Percentiles rank a stretch among this genome's conserved stretches.
These are phyloP conservation scores for Flammula alnicola DNA, from an alignment of 1,284 basidiomycete genomes.

Conservation along the genomic window DNA sequence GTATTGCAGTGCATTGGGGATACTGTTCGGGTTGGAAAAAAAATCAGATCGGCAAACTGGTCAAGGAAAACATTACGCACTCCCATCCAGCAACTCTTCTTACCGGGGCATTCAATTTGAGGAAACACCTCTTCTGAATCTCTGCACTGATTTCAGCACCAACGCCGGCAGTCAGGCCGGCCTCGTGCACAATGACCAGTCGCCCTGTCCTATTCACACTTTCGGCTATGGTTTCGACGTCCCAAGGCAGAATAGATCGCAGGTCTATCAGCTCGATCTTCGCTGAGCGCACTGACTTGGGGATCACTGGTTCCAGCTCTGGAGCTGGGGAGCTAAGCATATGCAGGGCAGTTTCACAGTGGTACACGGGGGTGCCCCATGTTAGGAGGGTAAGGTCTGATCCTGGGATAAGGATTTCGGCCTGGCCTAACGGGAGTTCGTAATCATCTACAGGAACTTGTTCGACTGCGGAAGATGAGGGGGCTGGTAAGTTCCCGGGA, in stretches of 20 bases:
- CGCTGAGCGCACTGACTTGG: slow-evolving; percentile 70
- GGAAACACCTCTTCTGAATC: slow-evolving; percentile 84
- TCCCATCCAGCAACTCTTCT: slow-evolving; percentile 89
- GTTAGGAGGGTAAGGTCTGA: slow-evolving; percentile 87
- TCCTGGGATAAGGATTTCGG: slow-evolving; percentile 78
- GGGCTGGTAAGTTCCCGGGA: too few relatives aligned
- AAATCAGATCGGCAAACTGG: too few relatives aligned
- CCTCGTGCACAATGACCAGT: slow-evolving; percentile 91
- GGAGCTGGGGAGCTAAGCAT: slow-evolving; percentile 71
- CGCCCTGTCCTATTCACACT: slow-evolving; percentile 85
- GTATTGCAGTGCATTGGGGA: slow-evolving; percentile 82
- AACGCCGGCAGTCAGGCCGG: slow-evolving; percentile 83
- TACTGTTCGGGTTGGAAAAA: too few relatives aligned
- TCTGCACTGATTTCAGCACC: slow-evolving; percentile 89
- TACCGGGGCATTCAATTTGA: slow-evolving; percentile 88
- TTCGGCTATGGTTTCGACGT: slow-evolving; percentile 78
- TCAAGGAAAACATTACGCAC: slow-evolving; percentile 56
- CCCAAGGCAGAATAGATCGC: slow-evolving; percentile 90
- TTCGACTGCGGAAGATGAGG: slow-evolving; percentile 76
- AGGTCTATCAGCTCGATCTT: slow-evolving; percentile 91
- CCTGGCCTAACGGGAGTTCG: slow-evolving; percentile 77
- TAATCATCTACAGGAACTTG: slow-evolving; percentile 92
- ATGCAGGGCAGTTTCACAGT: slow-evolving; percentile 81
- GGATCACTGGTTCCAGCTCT: slow-evolving; percentile 71
- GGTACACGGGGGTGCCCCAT: slow-evolving; percentile 94